These are phyloP conservation scores for Fusarium bactridioides DNA, from an alignment of 2,329 filamentous ascomycete species.

Conservation along the genomic window DNA sequence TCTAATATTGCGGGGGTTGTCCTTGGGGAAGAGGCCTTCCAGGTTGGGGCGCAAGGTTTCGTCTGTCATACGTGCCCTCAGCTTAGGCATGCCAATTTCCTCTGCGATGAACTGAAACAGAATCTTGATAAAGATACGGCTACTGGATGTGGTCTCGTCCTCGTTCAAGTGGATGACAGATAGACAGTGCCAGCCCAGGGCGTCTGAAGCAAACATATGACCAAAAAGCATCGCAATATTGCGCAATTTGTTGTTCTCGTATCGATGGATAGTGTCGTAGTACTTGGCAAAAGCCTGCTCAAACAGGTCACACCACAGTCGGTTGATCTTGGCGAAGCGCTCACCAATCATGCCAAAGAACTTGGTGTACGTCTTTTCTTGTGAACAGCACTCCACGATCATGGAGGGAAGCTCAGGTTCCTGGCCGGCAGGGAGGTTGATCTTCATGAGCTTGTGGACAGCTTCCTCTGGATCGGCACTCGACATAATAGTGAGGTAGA, in stretches of 20 bases:
- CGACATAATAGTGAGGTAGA: conserved; percentile 98
- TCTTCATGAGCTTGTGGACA: conserved; percentile 95
- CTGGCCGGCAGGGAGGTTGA: conserved; percentile 85
- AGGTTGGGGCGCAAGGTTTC: conserved; percentile 80
- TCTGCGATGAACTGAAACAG: conserved; percentile 92
- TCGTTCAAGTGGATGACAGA: conserved; percentile 89
- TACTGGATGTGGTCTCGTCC: conserved; percentile 95
- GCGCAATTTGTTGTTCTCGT: conserved; percentile 92
- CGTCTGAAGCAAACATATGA: conserved; percentile 86
- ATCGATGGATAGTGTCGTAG: conserved; percentile 96
- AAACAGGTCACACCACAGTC: conserved; percentile 92
- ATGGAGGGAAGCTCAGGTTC: conserved; percentile 94
- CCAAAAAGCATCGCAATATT: conserved; percentile 97
- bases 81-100: conserved; percentile 81
- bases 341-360: conserved; percentile 96
- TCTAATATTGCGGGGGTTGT: conserved; percentile 87
- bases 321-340: conserved; percentile 93
- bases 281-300: conserved; percentile 90
- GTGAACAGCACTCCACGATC: conserved; percentile 96
- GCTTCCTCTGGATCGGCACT: conserved; percentile 96
- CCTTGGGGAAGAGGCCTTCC: conserved; percentile 86
- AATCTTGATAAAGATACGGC: conserved; percentile 98
- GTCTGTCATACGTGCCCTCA: conserved; percentile 80
- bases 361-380: conserved; percentile 96
- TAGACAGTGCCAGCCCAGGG: conserved; percentile 90